These are phyloP conservation scores for Suillus subluteus DNA, from an alignment of 768 basidiomycete genomes.

Conservation along the genomic window DNA sequence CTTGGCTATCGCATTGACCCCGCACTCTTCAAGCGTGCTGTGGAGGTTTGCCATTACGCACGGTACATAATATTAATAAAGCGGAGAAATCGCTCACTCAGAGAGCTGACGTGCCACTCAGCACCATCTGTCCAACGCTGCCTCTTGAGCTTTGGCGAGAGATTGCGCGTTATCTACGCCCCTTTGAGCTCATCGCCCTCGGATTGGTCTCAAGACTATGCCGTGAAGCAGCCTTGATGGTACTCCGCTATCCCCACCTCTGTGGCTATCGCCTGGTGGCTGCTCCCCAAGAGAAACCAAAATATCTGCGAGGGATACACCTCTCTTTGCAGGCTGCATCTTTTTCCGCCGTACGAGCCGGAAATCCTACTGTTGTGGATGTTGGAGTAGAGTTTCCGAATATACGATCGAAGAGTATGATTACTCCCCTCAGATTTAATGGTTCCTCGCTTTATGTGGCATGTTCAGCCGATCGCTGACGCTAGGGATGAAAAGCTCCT, in stretches of 20 bases:
- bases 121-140: background rate
- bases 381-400: background rate
- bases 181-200: background rate
- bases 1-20: conserved; percentile 4
- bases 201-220: conserved; percentile 7
- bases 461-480: too few species aligned
- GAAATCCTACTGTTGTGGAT: background rate
- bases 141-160: conserved; percentile 2
- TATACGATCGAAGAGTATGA: background rate
- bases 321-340: background rate
- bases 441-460: background rate
- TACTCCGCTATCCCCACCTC: background rate
- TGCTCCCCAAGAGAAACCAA: background rate
- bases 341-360: background rate
- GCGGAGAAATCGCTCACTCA: background rate
- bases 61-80: background rate
- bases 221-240: background rate
- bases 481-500: background rate
- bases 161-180: background rate
- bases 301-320: background rate
- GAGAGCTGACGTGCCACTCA: background rate
- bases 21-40: background rate
- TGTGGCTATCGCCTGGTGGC: background rate
- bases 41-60: background rate
- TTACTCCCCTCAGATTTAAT: background rate